Base-by-base conservation (phyloP, 1,139 yeast genomes). In the Debaryomyces subglobosus region DNA sequence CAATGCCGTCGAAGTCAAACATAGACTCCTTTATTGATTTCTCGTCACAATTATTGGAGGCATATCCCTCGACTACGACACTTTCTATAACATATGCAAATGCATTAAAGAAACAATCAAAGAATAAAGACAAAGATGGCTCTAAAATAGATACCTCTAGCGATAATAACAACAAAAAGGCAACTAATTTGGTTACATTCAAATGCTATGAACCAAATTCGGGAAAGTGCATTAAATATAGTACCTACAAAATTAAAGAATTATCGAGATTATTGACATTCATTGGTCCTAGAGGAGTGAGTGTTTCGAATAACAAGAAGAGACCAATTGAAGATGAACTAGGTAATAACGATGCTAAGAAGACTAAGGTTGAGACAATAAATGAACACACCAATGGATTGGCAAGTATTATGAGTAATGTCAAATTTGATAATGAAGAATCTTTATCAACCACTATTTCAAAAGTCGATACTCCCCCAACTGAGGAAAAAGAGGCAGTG, bases 201-300 rank as follows among this genome's bases (percentile, higher is more conserved):
- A 90, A 89, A 63, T 79, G 90, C 0, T 87, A 68, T 58, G 94
- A 91, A 60, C 84, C 96, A 1, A 75, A 71, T 15, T 75, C 85
- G 12, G 96, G 96, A 2, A 77, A 84, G 40, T 78, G 88, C 49
- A 79, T 87, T 64, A 79, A 79, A 55, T 81, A 78, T 60, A 77
- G 76, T 50, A 84, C 96, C 0, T 70, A 72, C 53, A 86, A 86
- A 58, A 69, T 78, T 43, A 91, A 91, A 65, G 97, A 91, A 63
- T 79, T 92, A 38, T 85, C 94, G 15, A 79, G 94, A 58, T 65
- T 92, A 29, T 70, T 90, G 63, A 82, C 89, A 35, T 90, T 92
- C n/a, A 63, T 91, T 45, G 97, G 97, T 0, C 97, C 97, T 3
- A 77, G 81, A 52, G 94, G 95, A 2, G 87, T 88, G 13, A 77